A percentile compares a stretch with the other conserved stretches of the same genome.
Conservation (phyloP, 2,329 filamentous ascomycete species). For the Ascochyta koolunga region DNA sequence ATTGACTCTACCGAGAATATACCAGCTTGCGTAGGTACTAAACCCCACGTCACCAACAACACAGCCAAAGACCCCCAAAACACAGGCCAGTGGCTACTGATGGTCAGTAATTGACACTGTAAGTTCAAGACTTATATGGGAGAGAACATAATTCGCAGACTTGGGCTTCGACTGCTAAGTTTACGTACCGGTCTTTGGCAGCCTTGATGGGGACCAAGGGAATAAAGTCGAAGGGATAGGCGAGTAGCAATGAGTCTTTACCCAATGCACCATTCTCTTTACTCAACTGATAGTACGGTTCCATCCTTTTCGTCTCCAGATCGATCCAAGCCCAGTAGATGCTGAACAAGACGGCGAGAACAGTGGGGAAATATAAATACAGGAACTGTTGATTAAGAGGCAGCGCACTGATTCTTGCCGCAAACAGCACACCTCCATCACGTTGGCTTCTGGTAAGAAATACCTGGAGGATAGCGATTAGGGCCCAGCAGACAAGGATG, state of each 20-base stretch:
- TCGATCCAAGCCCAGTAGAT: conserved; percentile 66
- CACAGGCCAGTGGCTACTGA: conserved; percentile 59
- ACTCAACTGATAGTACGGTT: conserved; percentile 66
- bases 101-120: conserved; percentile 7
- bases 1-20: conserved; percentile 54
- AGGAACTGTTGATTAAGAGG: conserved; percentile 53
- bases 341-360: conserved; percentile 62
- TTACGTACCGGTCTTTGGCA: conserved; percentile 34
- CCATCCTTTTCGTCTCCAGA: conserved; percentile 63
- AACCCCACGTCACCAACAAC: conserved; percentile 60
- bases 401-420: conserved; percentile 45
- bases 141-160: no score
- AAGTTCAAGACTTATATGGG: background rate
- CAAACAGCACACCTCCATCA: conserved; percentile 53
- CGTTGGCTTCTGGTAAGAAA: conserved; percentile 51
- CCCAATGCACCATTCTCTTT: conserved; percentile 52
- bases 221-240: conserved; percentile 61
- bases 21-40: conserved; percentile 63
- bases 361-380: conserved; percentile 57
- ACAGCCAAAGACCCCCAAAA: conserved; percentile 57
- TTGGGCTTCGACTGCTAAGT: no score
- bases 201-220: conserved; percentile 53
- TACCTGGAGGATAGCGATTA: conserved; percentile 55
- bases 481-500: conserved; percentile 15
- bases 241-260: conserved; percentile 56